Conservation (phyloP, 495 filamentous ascomycete genomes). For the Aspergillus leporis region DNA sequence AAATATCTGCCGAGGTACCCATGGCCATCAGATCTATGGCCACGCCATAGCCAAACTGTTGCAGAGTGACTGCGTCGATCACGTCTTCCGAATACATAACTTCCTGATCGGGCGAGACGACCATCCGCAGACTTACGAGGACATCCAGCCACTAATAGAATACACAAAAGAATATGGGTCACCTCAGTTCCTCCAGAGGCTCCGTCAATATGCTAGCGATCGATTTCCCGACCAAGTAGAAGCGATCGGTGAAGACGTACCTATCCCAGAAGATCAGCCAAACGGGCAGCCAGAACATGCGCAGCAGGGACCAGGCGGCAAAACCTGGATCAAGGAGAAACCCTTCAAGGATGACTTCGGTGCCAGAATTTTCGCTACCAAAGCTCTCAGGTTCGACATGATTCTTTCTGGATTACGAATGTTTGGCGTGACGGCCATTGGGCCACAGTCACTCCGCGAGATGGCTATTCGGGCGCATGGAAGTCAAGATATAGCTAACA, state of each 20-base stretch:
- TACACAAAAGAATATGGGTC: slow-evolving; percentile 37
- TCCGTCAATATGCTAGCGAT: slow-evolving; percentile 26
- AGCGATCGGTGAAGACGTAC: background rate
- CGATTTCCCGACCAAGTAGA: slow-evolving; percentile 17
- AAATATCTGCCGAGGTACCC: slow-evolving; percentile 42
- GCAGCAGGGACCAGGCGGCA: slow-evolving; percentile 3
- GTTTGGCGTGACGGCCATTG: slow-evolving; percentile 65
- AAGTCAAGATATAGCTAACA: slow-evolving; percentile 50
- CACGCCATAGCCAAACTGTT: slow-evolving; percentile 58
- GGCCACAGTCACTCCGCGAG: slow-evolving; percentile 70
- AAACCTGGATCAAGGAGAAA: slow-evolving; percentile 24
- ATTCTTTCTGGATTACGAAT: slow-evolving; percentile 63
- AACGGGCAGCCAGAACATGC: background rate
- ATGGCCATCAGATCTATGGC: slow-evolving; percentile 58
- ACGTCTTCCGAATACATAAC: slow-evolving; percentile 62
- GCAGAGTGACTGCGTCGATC: slow-evolving; percentile 41
- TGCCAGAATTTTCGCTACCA: slow-evolving; percentile 72
- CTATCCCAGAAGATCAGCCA: background rate
- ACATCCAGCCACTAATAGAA: slow-evolving; percentile 44
- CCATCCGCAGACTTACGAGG: slow-evolving; percentile 40
- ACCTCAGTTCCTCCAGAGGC: slow-evolving; percentile 20
- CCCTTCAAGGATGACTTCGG: slow-evolving; percentile 59
- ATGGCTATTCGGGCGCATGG: slow-evolving; percentile 62
- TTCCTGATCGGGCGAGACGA: slow-evolving; percentile 51
- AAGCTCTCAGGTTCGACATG: slow-evolving; percentile 61